A percentile compares a stretch with the other conserved stretches of the same genome.
These are phyloP conservation scores for Trichoderma gracile DNA, from an alignment of 2,329 filamentous ascomycete species.

Conservation along the genomic window DNA sequence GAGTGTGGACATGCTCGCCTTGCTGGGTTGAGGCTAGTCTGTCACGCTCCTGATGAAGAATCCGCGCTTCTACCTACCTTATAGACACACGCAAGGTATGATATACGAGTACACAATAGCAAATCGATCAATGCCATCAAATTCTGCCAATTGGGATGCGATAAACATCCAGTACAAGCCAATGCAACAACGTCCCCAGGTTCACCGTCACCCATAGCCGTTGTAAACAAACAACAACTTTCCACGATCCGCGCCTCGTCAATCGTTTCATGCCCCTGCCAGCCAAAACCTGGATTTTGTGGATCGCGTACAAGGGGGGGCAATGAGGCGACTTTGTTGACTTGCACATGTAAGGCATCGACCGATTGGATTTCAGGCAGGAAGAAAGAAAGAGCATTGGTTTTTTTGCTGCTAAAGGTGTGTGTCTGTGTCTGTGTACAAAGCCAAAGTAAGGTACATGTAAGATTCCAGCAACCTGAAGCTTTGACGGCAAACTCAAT, in stretches of 20 bases:
- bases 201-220: no score
- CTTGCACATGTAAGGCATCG: not conserved
- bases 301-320: not conserved
- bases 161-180: not conserved
- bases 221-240: slow-evolving; percentile 9
- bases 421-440: no score
- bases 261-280: slow-evolving; percentile 4
- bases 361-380: not conserved
- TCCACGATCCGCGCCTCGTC: not conserved
- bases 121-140: not conserved
- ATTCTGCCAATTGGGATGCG: not conserved
- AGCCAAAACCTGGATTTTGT: not conserved
- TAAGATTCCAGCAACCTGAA: not conserved
- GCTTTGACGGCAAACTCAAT: not conserved
- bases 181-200: slow-evolving; percentile 1
- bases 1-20: not conserved
- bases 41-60: not conserved
- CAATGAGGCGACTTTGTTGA: not conserved
- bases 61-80: not conserved
- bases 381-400: no score
- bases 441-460: not conserved
- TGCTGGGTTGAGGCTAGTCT: not conserved
- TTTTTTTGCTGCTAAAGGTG: not conserved
- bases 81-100: no score
- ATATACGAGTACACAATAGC: no score